Percentiles rank a stretch among this genome's conserved stretches.
phyloP scores from a whole-genome alignment of 2,329 filamentous ascomycete genomes.

The Exophiala spinifera region DNA sequence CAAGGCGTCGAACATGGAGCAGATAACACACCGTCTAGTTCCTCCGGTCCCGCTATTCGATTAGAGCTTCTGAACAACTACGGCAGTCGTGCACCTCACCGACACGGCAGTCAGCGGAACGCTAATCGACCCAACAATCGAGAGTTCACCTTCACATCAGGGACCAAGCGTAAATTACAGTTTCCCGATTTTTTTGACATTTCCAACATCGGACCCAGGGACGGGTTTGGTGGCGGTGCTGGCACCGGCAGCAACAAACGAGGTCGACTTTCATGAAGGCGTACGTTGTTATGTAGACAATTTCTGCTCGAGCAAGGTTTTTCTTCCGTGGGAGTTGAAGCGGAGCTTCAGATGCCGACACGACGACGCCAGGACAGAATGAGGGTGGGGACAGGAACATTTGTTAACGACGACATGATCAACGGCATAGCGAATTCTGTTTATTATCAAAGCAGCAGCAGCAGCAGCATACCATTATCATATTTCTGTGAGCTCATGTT shows the following conservation, averaged over 20 bases:
- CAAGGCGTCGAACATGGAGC: constrained; percentile 13
- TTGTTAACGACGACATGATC: constrained; percentile 22
- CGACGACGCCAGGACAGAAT: neutral
- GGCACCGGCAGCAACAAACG: constrained; percentile 39
- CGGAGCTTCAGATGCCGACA: neutral
- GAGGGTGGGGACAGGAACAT: neutral
- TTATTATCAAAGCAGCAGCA: constrained; percentile 14
- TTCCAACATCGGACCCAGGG: constrained; percentile 41
- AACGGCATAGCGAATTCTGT: constrained; percentile 24
- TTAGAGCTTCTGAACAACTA: constrained; percentile 45
- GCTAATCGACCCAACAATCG: constrained; percentile 39
- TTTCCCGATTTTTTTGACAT: constrained; percentile 51
- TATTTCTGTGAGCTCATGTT: constrained; percentile 9
- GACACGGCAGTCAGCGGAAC: constrained; percentile 30
- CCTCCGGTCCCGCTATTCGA: constrained; percentile 37
- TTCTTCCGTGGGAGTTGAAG: neutral
- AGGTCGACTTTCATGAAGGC: constrained; percentile 40
- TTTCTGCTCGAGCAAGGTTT: too few relatives aligned
- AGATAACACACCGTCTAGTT: constrained; percentile 29
- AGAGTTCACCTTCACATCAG: constrained; percentile 39
- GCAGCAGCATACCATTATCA: neutral
- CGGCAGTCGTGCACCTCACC: constrained; percentile 39
- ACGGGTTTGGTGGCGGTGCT: constrained; percentile 32
- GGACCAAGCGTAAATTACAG: constrained; percentile 48
- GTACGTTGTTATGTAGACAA: neutral